Percentiles rank a stretch among this genome's conserved stretches.
These are phyloP conservation scores for Biscutella auriculata DNA, from an alignment of 441 rosid species.

Conservation along the genomic window DNA sequence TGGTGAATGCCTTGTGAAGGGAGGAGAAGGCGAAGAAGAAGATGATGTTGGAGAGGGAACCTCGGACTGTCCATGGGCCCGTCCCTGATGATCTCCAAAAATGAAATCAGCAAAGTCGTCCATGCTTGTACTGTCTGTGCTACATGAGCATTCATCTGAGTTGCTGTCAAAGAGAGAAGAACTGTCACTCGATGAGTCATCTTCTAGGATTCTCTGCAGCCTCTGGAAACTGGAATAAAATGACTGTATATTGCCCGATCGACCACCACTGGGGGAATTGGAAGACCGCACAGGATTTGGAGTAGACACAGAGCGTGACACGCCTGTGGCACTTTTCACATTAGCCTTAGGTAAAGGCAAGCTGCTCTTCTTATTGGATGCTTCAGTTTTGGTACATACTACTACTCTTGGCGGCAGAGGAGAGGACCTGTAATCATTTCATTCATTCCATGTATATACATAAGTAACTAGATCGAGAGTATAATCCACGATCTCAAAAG, in stretches of 20 bases:
- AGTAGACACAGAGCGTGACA: constrained; percentile 25
- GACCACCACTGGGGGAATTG: constrained; percentile 21
- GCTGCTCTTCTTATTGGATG: constrained; percentile 14
- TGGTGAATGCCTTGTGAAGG: constrained; percentile 31
- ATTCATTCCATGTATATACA: not conserved
- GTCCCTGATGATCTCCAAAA: constrained; percentile 43
- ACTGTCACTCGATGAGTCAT: constrained; percentile 76
- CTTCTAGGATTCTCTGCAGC: constrained; percentile 55
- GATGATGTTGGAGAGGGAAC: constrained; percentile 48
- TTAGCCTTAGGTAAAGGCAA: constrained; percentile 26
- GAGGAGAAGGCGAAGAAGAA: constrained; percentile 57
- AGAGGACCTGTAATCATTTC: constrained; percentile 52
- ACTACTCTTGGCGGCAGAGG: constrained; percentile 71
- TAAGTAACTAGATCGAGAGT: not conserved
- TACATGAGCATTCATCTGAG: constrained; percentile 79
- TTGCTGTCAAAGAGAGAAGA: constrained; percentile 76
- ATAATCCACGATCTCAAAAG: not conserved
- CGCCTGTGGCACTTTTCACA: constrained; percentile 18
- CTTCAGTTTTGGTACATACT: constrained; percentile 35
- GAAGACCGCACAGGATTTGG: constrained; percentile 20
- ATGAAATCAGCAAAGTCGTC: constrained; percentile 71
- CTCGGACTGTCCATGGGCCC: constrained; percentile 36
- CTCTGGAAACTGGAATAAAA: constrained; percentile 52
- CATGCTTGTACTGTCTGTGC: constrained; percentile 71
- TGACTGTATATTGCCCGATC: constrained; percentile 41